Conservation (phyloP, 2,329 filamentous ascomycete genomes). For the Neonectria hederae region DNA sequence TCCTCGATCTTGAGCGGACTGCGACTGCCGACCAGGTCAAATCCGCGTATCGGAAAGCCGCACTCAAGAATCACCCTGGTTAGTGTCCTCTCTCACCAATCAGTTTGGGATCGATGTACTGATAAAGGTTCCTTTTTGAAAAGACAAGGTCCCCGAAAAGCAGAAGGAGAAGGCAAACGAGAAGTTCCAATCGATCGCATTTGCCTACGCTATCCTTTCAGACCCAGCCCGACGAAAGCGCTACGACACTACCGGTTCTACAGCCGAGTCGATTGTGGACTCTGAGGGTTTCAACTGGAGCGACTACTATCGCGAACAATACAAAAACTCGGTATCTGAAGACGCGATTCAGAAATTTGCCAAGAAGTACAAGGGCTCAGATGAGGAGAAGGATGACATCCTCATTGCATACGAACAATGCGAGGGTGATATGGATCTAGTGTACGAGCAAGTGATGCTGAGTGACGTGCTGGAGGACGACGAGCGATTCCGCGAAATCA, state of each 20-base stretch:
- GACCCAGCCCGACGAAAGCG: slow-evolving; percentile 81
- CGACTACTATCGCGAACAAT: slow-evolving; percentile 88
- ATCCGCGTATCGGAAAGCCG: slow-evolving; percentile 88
- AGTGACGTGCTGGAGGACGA: slow-evolving; percentile 87
- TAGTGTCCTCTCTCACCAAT: slow-evolving; percentile 41
- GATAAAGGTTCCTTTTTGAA: slow-evolving; percentile 3
- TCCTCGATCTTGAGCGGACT: slow-evolving; percentile 75
- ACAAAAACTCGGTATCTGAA: slow-evolving; percentile 76
- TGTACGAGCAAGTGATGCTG: slow-evolving; percentile 89
- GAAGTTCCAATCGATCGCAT: slow-evolving; percentile 89
- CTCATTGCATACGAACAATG: slow-evolving; percentile 77
- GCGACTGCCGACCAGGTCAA: slow-evolving; percentile 86
- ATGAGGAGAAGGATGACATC: slow-evolving; percentile 84
- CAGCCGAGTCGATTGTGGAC: slow-evolving; percentile 81
- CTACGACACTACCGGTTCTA: slow-evolving; percentile 92
- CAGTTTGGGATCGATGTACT: slow-evolving; percentile 18
- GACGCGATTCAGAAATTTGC: slow-evolving; percentile 81
- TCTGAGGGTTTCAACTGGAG: slow-evolving; percentile 88
- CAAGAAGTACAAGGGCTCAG: slow-evolving; percentile 81
- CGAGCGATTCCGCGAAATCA: slow-evolving; percentile 80
- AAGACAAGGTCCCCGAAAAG: slow-evolving; percentile 79
- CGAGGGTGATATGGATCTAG: slow-evolving; percentile 77
- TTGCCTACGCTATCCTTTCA: slow-evolving; percentile 93
- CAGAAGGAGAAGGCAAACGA: slow-evolving; percentile 78
- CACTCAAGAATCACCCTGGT: slow-evolving; percentile 88